Percentiles rank a stretch among this genome's conserved stretches.
Evolutionary conservation across 176 grass and related monocot genomes (phyloP).

Genomic region (Melocanna baccifera): DNA sequence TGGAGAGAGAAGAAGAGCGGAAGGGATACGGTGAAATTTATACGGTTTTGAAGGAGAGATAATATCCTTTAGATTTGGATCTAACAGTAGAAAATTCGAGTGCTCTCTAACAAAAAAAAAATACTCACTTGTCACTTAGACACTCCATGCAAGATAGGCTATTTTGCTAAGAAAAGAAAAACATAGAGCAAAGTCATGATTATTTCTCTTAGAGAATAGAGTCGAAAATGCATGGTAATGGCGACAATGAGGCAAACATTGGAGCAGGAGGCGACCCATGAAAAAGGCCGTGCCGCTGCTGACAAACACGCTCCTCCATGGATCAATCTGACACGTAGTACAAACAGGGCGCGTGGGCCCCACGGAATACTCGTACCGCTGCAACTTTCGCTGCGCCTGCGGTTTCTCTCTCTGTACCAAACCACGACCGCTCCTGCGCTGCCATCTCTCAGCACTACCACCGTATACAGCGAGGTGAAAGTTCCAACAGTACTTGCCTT

Average conservation of each 20-base stretch:
- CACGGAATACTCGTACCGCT: background rate
- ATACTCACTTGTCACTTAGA: no score
- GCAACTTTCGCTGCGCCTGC: background rate
- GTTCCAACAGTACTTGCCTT: background rate
- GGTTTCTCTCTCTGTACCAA: background rate
- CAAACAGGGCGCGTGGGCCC: background rate
- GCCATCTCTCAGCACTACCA: background rate
- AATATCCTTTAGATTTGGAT: no score
- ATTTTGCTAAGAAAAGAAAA: no score
- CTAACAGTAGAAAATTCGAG: no score
- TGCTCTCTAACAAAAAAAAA: no score
- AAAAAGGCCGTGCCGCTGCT: background rate
- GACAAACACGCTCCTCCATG: background rate
- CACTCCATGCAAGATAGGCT: no score
- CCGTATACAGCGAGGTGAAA: background rate
- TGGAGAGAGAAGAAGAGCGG: no score
- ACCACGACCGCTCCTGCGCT: background rate
- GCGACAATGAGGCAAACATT: background rate
- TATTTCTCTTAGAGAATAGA: no score
- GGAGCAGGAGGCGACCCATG: background rate
- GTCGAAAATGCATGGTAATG: no score
- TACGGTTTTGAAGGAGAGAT: no score
- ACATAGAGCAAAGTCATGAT: no score
- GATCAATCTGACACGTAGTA: background rate
- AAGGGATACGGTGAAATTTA: no score